Evolutionary conservation across 805 yeast species (phyloP).

Genomic region (Pichia gijzeniarum): DNA sequence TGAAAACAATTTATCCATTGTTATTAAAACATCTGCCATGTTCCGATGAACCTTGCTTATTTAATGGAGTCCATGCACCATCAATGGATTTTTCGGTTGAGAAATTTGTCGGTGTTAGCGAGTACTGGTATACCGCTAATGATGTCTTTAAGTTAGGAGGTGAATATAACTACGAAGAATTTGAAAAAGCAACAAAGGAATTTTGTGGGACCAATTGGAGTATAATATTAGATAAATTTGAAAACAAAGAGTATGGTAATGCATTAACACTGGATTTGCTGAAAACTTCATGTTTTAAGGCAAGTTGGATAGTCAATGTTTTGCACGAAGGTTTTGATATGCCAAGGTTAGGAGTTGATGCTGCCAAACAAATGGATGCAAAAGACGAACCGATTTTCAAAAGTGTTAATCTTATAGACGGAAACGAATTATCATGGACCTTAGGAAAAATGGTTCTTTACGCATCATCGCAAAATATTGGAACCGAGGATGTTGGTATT

Average conservation of each 20-base stretch:
- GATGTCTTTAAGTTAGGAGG: conserved; percentile 89
- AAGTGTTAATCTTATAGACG: conserved; percentile 73
- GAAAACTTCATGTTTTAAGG: conserved; percentile 83
- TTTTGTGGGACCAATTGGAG: conserved; percentile 80
- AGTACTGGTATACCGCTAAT: conserved; percentile 95
- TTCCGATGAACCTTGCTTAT: conserved; percentile 80
- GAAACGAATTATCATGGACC: conserved; percentile 92
- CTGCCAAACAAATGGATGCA: neutral
- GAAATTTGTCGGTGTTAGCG: conserved; percentile 88
- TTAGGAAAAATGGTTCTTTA: conserved; percentile 78
- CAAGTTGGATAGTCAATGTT: conserved; percentile 87
- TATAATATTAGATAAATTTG: conserved; percentile 39
- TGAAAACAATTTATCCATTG: conserved; percentile 66
- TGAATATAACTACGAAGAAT: conserved; percentile 68
- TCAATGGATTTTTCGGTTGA: conserved; percentile 70
- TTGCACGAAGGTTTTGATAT: conserved; percentile 89
- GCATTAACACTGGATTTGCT: conserved; percentile 51
- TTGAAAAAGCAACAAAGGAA: conserved; percentile 56
- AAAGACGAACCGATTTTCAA: conserved; percentile 42
- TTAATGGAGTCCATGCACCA: conserved; percentile 95
- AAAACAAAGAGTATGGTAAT: conserved; percentile 51
- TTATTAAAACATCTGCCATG: conserved; percentile 78
- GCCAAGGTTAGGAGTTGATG: conserved; percentile 62
- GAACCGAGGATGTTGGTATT: conserved; percentile 13
- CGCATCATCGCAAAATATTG: conserved; percentile 64